phyloP scores from a whole-genome alignment of 2,329 filamentous ascomycete species.

The Penicillium sp. region DNA sequence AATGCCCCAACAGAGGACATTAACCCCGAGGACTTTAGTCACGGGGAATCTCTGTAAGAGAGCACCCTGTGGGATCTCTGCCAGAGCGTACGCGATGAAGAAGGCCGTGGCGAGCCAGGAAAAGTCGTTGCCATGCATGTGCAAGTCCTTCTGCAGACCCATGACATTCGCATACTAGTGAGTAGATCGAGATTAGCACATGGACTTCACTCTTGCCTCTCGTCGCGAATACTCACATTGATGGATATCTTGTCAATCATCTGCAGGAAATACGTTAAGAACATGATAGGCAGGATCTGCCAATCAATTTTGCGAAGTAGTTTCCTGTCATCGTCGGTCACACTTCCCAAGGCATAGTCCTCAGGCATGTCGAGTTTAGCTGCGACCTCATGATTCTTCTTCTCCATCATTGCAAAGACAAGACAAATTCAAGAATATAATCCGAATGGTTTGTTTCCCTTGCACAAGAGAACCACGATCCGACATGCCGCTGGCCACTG shows the following conservation, averaged over 20 bases:
- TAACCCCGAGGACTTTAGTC: constrained; percentile 62
- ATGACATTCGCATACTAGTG: constrained; percentile 66
- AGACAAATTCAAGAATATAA: neutral
- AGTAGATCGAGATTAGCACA: neutral
- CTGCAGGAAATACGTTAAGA: constrained; percentile 63
- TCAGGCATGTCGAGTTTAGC: constrained; percentile 43
- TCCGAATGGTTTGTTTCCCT: neutral
- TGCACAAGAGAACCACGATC: neutral
- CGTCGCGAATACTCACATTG: constrained; percentile 47
- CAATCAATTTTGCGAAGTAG: constrained; percentile 60
- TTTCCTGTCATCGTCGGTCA: constrained; percentile 44
- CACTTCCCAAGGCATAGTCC: constrained; percentile 27
- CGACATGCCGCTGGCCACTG: constrained; percentile 5
- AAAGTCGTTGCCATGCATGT: constrained; percentile 62
- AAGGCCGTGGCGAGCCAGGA: constrained; percentile 63
- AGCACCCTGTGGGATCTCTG: constrained; percentile 63
- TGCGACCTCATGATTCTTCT: constrained; percentile 25
- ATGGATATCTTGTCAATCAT: constrained; percentile 66
- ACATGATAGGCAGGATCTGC: constrained; percentile 63
- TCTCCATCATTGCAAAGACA: constrained; percentile 6
- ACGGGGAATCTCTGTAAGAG: constrained; percentile 63
- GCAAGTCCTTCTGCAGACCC: constrained; percentile 59
- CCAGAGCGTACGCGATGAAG: constrained; percentile 62
- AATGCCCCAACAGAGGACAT: constrained; percentile 62
- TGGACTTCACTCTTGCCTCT: neutral